Evolutionary conservation across 2,329 filamentous ascomycete species (phyloP).

Genomic region (Aspergillus intermedius): DNA sequence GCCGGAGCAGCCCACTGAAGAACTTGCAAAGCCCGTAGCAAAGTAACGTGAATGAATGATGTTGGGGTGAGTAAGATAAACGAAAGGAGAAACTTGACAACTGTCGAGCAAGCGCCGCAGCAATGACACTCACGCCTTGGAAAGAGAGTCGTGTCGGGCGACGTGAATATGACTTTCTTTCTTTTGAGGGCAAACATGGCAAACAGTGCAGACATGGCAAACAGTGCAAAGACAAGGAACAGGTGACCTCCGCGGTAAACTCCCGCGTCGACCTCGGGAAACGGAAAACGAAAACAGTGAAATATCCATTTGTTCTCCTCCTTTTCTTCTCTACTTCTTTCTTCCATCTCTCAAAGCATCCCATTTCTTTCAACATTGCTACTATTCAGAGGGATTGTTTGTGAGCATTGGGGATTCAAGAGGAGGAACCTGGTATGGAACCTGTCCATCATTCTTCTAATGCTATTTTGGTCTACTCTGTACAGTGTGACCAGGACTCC

Average conservation of each 20-base stretch:
- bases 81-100: background rate
- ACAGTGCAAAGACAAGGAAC: background rate
- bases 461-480: background rate
- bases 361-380: background rate
- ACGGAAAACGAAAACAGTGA: background rate
- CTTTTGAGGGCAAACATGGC: background rate
- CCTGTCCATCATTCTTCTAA: background rate
- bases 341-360: background rate
- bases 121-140: background rate
- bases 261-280: too few relatives aligned
- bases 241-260: background rate
- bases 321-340: background rate
- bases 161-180: slow-evolving; percentile 12
- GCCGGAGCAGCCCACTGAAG: background rate
- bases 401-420: background rate
- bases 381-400: background rate
- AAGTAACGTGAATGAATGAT: background rate
- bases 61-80: background rate
- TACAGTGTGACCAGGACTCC: background rate
- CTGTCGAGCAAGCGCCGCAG: too few relatives aligned
- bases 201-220: background rate
- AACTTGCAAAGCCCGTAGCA: background rate
- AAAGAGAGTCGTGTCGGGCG: background rate
- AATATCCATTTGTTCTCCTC: background rate
- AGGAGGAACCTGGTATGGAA: background rate